Conservation (phyloP, 768 basidiomycete species). For the Lactarius psammicola region DNA sequence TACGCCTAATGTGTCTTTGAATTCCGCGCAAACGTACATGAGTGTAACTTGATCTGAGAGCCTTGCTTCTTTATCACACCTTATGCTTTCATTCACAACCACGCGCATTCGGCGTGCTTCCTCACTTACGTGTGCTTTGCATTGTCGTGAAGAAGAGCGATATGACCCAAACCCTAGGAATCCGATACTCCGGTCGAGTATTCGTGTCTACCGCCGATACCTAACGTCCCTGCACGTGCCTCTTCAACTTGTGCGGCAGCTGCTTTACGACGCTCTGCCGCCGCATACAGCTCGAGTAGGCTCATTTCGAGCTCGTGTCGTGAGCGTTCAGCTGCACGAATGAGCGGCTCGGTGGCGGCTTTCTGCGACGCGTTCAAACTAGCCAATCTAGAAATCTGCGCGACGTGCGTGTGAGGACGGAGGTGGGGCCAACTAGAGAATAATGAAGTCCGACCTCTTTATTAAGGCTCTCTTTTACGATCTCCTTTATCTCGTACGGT, state of each 20-base stretch:
- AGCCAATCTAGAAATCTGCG: conserved; percentile 21
- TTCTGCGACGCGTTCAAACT: conserved; percentile 25
- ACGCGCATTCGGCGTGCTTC: conserved; percentile 2
- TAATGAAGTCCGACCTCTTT: conserved; percentile 18
- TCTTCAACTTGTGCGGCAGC: conserved; percentile 60
- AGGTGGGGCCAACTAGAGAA: neutral
- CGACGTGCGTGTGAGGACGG: neutral
- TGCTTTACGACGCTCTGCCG: conserved; percentile 55
- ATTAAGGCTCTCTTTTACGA: conserved; percentile 22
- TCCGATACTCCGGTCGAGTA: conserved; percentile 9
- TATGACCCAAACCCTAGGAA: conserved; percentile 8
- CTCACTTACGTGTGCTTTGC: neutral
- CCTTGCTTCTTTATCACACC: conserved; percentile 2
- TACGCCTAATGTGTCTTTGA: conserved; percentile 58
- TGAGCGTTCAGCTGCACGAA: conserved; percentile 37
- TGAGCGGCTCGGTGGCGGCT: conserved; percentile 13
- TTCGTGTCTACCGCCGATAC: conserved; percentile 31
- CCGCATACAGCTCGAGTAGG: conserved; percentile 56
- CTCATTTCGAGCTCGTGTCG: conserved; percentile 62
- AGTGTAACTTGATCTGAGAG: conserved; percentile 56
- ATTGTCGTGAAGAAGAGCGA: neutral
- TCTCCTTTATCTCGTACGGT: conserved; percentile 15
- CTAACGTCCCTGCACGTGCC: conserved; percentile 59
- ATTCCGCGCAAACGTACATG: conserved; percentile 64
- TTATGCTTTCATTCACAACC: neutral